phyloP scores from a whole-genome alignment of 202 grass and related monocot genomes.

The Sporobolus alterniflorus region DNA sequence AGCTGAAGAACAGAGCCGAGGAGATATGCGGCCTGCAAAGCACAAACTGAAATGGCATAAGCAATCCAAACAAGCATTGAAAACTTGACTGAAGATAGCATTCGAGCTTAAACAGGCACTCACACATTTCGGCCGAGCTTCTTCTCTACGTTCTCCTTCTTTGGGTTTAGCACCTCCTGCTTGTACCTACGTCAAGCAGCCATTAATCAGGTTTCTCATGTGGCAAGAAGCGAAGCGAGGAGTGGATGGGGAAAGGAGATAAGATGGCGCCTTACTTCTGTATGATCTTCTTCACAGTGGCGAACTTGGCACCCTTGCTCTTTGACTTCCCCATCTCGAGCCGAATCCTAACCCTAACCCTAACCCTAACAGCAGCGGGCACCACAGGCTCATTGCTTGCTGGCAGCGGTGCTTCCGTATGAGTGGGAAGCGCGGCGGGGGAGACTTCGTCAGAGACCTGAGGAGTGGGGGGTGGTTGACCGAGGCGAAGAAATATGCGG shows the following conservation, averaged over 20 bases:
- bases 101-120: slow-evolving; percentile 7
- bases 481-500: too few species aligned
- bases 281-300: slow-evolving; percentile 72
- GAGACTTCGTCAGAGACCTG: too few species aligned
- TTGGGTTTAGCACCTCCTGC: slow-evolving; percentile 79
- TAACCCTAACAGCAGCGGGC: neutral
- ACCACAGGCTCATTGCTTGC: neutral
- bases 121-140: slow-evolving; percentile 91
- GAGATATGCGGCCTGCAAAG: slow-evolving; percentile 65
- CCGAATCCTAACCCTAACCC: neutral
- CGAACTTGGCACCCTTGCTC: slow-evolving; percentile 74
- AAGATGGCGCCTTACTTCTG: slow-evolving; percentile 51
- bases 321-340: slow-evolving; percentile 68
- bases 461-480: too few species aligned
- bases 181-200: slow-evolving; percentile 50
- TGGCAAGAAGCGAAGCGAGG: neutral
- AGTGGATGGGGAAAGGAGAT: neutral
- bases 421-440: too few species aligned
- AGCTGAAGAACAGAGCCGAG: slow-evolving; percentile 87
- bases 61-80: neutral
- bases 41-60: slow-evolving; percentile 9
- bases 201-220: neutral
- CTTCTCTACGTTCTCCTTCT: slow-evolving; percentile 66
- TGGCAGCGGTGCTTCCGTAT: too few species aligned
- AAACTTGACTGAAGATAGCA: neutral